Conservation (phyloP, 306 rosid species). For the Phaseolus lunatus region DNA sequence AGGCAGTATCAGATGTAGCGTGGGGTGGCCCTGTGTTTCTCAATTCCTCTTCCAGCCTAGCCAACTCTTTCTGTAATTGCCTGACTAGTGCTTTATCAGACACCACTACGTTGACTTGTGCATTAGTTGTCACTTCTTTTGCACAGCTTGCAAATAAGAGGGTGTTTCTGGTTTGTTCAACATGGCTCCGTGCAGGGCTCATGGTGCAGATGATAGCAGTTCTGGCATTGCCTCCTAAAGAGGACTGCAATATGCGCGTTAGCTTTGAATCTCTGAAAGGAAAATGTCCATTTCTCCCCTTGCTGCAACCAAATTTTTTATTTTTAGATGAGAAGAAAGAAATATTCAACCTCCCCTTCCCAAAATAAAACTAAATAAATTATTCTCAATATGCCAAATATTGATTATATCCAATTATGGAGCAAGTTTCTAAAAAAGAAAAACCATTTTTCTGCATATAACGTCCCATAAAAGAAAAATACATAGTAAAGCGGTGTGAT, state of each 20-base stretch:
- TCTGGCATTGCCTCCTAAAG: constrained; percentile 97
- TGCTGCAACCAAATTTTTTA: constrained; percentile 67
- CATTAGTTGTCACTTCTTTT: constrained; percentile 88
- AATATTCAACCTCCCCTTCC: not conserved
- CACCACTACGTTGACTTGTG: constrained; percentile 90
- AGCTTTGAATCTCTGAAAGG: constrained; percentile 99
- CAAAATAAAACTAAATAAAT: not conserved
- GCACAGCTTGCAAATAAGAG: constrained; percentile 99
- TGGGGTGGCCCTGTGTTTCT: constrained; percentile 58
- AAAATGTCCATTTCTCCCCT: constrained; percentile 94
- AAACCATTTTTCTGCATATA: constrained; percentile 21
- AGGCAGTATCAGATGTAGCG: constrained; percentile 55
- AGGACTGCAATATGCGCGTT: constrained; percentile 95
- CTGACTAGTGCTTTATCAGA: constrained; percentile 96
- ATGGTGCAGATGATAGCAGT: constrained; percentile 97
- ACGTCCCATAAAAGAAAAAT: not conserved
- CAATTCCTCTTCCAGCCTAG: constrained; percentile 79
- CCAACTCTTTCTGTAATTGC: constrained; percentile 88
- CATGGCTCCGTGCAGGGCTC: constrained; percentile 95
- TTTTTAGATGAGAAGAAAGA: constrained; percentile 20
- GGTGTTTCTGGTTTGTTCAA: constrained; percentile 96
- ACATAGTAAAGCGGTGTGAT: not conserved
- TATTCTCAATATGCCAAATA: constrained; percentile 8
- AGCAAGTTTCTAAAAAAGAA: constrained; percentile 17
- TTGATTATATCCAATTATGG: not conserved